Percentiles rank a stretch among this genome's conserved stretches.
Conservation (phyloP, 2,329 filamentous ascomycete species). For the Apiospora kogelbergensis region DNA sequence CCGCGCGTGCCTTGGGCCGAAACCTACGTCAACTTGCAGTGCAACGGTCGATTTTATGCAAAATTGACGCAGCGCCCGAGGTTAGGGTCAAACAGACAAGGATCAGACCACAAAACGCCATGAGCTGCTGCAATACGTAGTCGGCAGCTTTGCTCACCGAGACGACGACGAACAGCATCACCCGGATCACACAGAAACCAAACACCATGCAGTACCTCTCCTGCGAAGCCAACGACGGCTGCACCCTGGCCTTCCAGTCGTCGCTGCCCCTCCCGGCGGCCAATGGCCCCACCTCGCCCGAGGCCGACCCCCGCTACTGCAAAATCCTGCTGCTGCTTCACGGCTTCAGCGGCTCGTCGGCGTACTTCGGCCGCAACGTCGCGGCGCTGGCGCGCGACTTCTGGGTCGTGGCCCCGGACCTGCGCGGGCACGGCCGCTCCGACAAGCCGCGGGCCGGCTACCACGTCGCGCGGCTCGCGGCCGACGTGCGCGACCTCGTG, state of each 20-base stretch:
- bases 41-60: neutral
- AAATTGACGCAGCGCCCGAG: conserved; percentile 5
- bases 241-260: conserved; percentile 34
- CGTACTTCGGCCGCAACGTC: conserved; percentile 38
- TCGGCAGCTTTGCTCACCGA: neutral
- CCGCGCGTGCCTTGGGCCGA: neutral
- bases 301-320: conserved; percentile 16
- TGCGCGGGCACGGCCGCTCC: conserved; percentile 39
- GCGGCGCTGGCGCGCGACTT: conserved; percentile 23
- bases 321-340: conserved; percentile 37
- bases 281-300: neutral
- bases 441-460: conserved; percentile 29
- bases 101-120: neutral
- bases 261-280: conserved; percentile 27
- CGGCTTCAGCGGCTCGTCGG: conserved; percentile 41
- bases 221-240: conserved; percentile 32
- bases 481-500: conserved; percentile 34
- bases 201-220: conserved; percentile 29
- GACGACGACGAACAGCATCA: neutral
- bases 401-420: conserved; percentile 40
- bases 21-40: conserved; percentile 1
- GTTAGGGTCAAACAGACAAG: neutral
- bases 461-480: conserved; percentile 40
- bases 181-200: too few species aligned
- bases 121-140: neutral